phyloP scores from a whole-genome alignment of 2,329 filamentous ascomycete species.

The Colletotrichum sp. region DNA sequence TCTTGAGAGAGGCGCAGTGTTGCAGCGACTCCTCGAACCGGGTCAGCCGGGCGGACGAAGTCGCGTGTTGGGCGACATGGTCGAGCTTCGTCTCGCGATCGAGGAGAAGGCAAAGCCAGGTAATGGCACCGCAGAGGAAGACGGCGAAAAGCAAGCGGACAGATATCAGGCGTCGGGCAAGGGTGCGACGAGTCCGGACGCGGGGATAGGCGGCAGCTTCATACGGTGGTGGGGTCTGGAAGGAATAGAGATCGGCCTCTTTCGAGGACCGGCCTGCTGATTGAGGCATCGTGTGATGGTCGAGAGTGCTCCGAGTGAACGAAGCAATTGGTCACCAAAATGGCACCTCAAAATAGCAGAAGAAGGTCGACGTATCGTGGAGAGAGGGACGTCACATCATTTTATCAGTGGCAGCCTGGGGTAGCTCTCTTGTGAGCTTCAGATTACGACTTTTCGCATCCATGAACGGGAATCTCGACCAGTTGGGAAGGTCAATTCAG shows the following conservation, averaged over 20 bases:
- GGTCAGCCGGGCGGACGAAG: slow-evolving; percentile 1
- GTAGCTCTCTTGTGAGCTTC: background rate
- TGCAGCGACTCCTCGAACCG: slow-evolving; percentile 12
- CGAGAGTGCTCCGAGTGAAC: background rate
- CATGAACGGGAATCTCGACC: background rate
- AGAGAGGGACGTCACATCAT: background rate
- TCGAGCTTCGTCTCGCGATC: slow-evolving; percentile 4
- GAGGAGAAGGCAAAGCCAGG: slow-evolving; percentile 15
- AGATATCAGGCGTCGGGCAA: slow-evolving; percentile 1
- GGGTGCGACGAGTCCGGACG: slow-evolving; percentile 1
- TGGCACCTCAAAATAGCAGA: background rate
- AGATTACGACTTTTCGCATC: background rate
- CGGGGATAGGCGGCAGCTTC: slow-evolving; percentile 16
- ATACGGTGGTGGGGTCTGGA: slow-evolving; percentile 15
- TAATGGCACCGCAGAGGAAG: background rate
- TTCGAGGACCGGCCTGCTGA: background rate
- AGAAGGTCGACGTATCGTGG: background rate
- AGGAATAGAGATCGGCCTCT: background rate
- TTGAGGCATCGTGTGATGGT: background rate
- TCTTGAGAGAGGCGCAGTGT: slow-evolving; percentile 13
- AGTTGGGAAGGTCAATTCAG: slow-evolving; percentile 9
- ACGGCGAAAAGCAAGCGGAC: background rate
- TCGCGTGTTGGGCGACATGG: background rate
- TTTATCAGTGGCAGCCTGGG: background rate
- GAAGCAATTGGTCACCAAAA: background rate